These are phyloP conservation scores for Lactarius indigo DNA, from an alignment of 768 basidiomycete species.

Conservation along the genomic window DNA sequence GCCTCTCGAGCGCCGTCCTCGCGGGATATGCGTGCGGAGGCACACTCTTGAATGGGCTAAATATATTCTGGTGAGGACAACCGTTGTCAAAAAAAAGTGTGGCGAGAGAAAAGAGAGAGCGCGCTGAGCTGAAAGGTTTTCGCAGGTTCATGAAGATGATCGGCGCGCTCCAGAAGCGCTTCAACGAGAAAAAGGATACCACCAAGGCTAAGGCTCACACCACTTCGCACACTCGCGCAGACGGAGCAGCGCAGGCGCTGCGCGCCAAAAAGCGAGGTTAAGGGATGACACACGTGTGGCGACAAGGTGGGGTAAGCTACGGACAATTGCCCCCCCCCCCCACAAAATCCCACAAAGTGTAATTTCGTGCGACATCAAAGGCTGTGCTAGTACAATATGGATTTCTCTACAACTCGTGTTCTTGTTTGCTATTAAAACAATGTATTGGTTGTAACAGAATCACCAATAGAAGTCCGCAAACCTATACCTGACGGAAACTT, in stretches of 20 bases:
- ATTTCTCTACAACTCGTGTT: no score
- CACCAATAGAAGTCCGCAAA: no score
- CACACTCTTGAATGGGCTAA: constrained; percentile 63
- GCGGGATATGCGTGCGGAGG: constrained; percentile 60
- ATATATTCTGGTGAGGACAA: constrained; percentile 67
- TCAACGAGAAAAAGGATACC: constrained; percentile 31
- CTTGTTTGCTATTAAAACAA: no score
- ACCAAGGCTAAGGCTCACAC: constrained; percentile 24
- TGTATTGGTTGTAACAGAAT: no score
- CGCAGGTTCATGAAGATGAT: constrained; percentile 79
- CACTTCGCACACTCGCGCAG: neutral
- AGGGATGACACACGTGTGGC: neutral
- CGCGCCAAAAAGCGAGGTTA: neutral
- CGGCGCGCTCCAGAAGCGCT: constrained; percentile 57
- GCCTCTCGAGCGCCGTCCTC: constrained; percentile 45
- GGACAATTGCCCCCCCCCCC: neutral
- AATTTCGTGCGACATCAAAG: no score
- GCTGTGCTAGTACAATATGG: no score
- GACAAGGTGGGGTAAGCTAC: neutral
- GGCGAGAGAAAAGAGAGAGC: neutral
- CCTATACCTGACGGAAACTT: no score
- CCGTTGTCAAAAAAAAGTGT: neutral
- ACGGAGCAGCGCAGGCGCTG: neutral
- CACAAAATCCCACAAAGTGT: no score
- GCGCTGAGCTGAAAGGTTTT: neutral